Evolutionary conservation across 1,139 yeast genomes (phyloP).

Genomic region (Yamadazyma dendronema): DNA sequence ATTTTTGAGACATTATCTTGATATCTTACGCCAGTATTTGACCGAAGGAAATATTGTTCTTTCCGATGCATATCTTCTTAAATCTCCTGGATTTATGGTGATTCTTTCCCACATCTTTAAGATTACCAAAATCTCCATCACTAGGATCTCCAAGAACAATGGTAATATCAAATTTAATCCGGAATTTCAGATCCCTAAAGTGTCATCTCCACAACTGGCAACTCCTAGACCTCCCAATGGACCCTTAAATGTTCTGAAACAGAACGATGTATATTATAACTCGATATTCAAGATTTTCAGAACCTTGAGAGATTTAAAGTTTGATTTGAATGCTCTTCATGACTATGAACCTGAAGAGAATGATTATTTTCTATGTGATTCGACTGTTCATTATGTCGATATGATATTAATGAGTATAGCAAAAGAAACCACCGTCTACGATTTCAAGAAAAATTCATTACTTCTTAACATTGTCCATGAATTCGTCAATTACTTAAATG

Average conservation of each 20-base stretch:
- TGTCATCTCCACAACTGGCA: slow-evolving; percentile 2
- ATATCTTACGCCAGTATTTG: slow-evolving; percentile 17
- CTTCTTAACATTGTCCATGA: slow-evolving; percentile 47
- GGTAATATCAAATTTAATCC: slow-evolving; percentile 13
- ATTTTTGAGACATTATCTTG: slow-evolving; percentile 65
- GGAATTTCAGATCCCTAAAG: slow-evolving; percentile 9
- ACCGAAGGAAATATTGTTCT: slow-evolving; percentile 1
- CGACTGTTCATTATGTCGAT: slow-evolving; percentile 23
- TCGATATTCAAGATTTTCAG: slow-evolving; percentile 43
- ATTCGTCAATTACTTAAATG: slow-evolving; percentile 38
- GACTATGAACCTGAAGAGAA: background rate
- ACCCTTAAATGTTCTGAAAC: slow-evolving; percentile 8
- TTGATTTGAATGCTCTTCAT: slow-evolving; percentile 11
- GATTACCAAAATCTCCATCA: slow-evolving; percentile 34
- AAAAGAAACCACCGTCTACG: slow-evolving; percentile 42
- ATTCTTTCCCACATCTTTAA: slow-evolving; percentile 39
- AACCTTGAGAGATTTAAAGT: slow-evolving; percentile 45
- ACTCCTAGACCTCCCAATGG: too few relatives aligned
- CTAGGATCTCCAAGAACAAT: slow-evolving; percentile 27
- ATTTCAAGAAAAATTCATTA: slow-evolving; percentile 42
- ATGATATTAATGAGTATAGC: slow-evolving; percentile 37
- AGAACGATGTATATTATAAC: slow-evolving; percentile 35
- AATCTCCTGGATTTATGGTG: slow-evolving; percentile 37
- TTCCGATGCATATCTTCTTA: slow-evolving; percentile 11
- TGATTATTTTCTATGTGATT: background rate